phyloP scores from a whole-genome alignment of 2,329 filamentous ascomycete species.

The Fusarium sp. region DNA sequence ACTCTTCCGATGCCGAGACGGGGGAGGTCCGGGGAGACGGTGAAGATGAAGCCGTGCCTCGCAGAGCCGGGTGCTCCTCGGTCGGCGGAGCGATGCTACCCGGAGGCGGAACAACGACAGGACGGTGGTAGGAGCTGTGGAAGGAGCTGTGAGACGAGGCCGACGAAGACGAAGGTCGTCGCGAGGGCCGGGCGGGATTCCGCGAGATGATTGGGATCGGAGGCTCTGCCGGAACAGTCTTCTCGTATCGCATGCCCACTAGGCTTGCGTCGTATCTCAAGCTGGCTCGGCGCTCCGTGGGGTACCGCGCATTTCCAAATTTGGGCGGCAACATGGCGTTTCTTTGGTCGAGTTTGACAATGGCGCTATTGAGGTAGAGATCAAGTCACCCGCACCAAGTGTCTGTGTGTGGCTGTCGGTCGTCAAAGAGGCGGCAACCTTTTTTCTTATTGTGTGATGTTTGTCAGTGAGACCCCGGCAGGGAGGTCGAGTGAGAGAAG shows the following conservation, averaged over 20 bases:
- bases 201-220: constrained; percentile 62
- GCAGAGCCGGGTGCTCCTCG: constrained; percentile 63
- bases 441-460: constrained; percentile 15
- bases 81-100: constrained; percentile 53
- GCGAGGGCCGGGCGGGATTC: constrained; percentile 49
- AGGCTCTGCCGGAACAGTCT: constrained; percentile 64
- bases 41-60: constrained; percentile 42
- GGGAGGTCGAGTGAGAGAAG: constrained; percentile 18
- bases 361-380: constrained; percentile 15
- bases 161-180: constrained; percentile 39
- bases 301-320: constrained; percentile 54
- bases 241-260: constrained; percentile 67
- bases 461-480: constrained; percentile 31
- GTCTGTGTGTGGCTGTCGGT: constrained; percentile 19
- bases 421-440: constrained; percentile 22
- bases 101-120: constrained; percentile 46
- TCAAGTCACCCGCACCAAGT: constrained; percentile 7
- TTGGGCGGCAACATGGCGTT: constrained; percentile 51
- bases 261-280: constrained; percentile 60
- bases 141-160: constrained; percentile 35
- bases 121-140: constrained; percentile 35
- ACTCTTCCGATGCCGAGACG: constrained; percentile 48
- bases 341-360: constrained; percentile 19
- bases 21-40: constrained; percentile 36
- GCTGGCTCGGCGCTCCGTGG: constrained; percentile 46